Evolutionary conservation across 73 alveolate species (phyloP).

Genomic region (Tetrahymena thermophila): DNA sequence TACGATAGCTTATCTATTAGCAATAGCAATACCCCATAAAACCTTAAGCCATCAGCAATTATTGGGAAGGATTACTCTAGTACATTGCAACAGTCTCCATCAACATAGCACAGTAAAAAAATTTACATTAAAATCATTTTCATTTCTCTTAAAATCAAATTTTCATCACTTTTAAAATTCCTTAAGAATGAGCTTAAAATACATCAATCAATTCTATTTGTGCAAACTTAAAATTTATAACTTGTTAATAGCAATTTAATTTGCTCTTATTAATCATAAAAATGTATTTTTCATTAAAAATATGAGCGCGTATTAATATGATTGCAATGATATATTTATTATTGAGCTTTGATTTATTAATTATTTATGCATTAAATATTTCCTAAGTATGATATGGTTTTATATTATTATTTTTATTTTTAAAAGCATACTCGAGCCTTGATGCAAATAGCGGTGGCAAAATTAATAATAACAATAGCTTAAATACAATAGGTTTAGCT

Average conservation of each 20-base stretch:
- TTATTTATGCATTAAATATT: too few relatives aligned
- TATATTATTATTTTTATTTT: neutral
- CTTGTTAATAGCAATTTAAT: too few relatives aligned
- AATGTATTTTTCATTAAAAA: too few relatives aligned
- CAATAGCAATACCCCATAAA: neutral
- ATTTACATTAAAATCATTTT: neutral
- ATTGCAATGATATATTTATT: too few relatives aligned
- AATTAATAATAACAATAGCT: neutral
- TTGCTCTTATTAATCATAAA: too few relatives aligned
- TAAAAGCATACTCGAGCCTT: neutral
- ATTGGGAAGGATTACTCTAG: neutral
- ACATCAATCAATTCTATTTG: too few relatives aligned
- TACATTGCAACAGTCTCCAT: neutral
- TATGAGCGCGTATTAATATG: too few relatives aligned
- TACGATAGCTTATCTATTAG: neutral
- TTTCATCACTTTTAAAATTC: neutral
- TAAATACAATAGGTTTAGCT: neutral
- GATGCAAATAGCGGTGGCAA: neutral
- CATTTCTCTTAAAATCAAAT: neutral
- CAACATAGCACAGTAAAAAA: neutral
- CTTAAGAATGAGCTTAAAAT: neutral
- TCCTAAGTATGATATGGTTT: neutral
- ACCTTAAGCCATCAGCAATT: neutral
- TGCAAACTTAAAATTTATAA: too few relatives aligned
- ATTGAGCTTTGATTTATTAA: too few relatives aligned